Evolutionary conservation across 2,329 filamentous ascomycete genomes (phyloP).

Genomic region (Chalara sp.): DNA sequence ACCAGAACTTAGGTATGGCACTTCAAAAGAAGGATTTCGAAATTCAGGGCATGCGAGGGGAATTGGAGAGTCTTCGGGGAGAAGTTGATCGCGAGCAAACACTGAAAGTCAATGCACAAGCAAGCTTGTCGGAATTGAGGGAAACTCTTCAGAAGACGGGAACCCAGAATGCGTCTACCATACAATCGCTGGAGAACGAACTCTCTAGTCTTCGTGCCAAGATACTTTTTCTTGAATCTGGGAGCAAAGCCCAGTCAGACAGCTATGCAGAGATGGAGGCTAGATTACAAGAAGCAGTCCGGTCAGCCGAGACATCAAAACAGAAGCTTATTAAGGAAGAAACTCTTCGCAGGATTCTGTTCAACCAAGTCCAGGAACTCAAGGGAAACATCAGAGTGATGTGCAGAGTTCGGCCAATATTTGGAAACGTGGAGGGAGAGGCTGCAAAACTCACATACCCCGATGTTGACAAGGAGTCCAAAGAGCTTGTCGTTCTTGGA

Average conservation of each 20-base stretch:
- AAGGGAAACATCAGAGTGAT: slow-evolving; percentile 99
- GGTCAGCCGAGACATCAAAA: slow-evolving; percentile 61
- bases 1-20: slow-evolving; percentile 26
- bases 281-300: slow-evolving; percentile 70
- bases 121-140: slow-evolving; percentile 42
- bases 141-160: slow-evolving; percentile 38
- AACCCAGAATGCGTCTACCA: slow-evolving; percentile 52
- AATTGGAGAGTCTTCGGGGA: slow-evolving; percentile 39
- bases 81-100: slow-evolving; percentile 58
- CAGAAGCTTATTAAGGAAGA: slow-evolving; percentile 88
- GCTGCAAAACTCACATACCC: slow-evolving; percentile 74
- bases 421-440: slow-evolving; percentile 52
- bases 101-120: slow-evolving; percentile 27
- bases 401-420: slow-evolving; percentile 81
- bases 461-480: slow-evolving; percentile 71
- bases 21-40: slow-evolving; percentile 44
- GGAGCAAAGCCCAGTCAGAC: slow-evolving; percentile 81
- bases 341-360: slow-evolving; percentile 80
- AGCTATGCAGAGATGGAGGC: slow-evolving; percentile 77
- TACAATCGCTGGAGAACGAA: slow-evolving; percentile 64
- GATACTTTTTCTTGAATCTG: slow-evolving; percentile 84
- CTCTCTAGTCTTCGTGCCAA: slow-evolving; percentile 72
- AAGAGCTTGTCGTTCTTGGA: slow-evolving; percentile 78
- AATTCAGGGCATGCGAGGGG: slow-evolving; percentile 40
- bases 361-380: slow-evolving; percentile 96